These are phyloP conservation scores for Vigna angularis DNA, from an alignment of 306 rosid genomes.

Conservation along the genomic window DNA sequence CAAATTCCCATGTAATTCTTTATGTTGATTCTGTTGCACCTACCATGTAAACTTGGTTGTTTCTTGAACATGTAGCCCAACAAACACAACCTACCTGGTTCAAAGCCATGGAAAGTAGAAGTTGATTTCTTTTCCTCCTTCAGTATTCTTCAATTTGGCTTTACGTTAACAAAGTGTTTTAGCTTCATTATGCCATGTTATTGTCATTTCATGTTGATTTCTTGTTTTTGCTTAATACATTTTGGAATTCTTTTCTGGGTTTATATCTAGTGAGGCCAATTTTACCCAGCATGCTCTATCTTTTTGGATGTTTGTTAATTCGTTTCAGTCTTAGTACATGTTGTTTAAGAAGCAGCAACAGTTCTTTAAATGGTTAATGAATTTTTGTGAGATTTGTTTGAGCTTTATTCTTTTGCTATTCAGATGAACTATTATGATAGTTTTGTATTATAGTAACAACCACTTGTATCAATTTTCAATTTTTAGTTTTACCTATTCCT, in stretches of 20 bases:
- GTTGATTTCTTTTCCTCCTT: background rate
- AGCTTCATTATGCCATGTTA: background rate
- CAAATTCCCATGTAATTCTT: constrained; percentile 16
- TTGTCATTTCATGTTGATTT: constrained; percentile 18
- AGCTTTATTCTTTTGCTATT: too few species aligned
- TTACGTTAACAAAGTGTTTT: background rate
- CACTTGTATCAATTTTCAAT: too few species aligned
- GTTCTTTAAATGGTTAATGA: background rate
- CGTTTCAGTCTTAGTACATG: background rate
- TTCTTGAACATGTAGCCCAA: background rate
- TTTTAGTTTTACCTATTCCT: too few species aligned
- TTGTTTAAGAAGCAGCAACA: background rate
- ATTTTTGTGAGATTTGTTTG: too few species aligned
- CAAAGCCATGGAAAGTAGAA: background rate
- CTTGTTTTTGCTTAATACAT: background rate
- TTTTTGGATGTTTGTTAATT: background rate
- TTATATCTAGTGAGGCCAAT: background rate
- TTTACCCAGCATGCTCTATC: background rate
- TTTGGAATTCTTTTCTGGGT: constrained; percentile 13
- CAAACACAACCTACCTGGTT: background rate
- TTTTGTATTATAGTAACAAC: too few species aligned
- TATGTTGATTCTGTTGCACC: constrained; percentile 26
- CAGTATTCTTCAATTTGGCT: constrained; percentile 9
- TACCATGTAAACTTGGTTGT: constrained; percentile 4
- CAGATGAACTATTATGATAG: too few species aligned